Conservation (phyloP, 2,329 filamentous ascomycete genomes). For the Pseudogymnoascus sp. region DNA sequence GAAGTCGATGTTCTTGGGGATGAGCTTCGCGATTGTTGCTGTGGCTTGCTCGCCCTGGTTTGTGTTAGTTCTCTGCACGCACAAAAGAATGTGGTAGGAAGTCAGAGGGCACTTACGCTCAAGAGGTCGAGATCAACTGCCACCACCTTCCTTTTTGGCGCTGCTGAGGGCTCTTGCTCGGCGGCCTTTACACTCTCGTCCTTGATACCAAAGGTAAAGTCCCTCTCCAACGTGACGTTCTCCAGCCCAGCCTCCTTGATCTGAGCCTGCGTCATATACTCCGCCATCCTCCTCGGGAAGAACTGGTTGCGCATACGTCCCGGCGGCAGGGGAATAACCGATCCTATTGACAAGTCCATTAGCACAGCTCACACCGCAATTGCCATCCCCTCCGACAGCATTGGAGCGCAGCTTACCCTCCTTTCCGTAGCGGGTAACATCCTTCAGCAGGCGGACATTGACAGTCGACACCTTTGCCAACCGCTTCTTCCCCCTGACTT, state of each 20-base stretch:
- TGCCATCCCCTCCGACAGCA: conserved; percentile 9
- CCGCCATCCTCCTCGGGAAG: conserved; percentile 42
- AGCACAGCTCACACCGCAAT: conserved; percentile 18
- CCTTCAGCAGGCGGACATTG: conserved; percentile 42
- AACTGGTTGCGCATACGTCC: conserved; percentile 47
- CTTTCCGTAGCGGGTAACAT: conserved; percentile 43
- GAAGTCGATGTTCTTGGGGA: conserved; percentile 25
- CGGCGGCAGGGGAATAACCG: conserved; percentile 42
- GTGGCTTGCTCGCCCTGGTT: conserved; percentile 21
- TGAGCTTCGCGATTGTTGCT: conserved; percentile 18
- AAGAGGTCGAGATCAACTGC: conserved; percentile 20
- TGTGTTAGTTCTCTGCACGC: background rate
- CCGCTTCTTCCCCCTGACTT: conserved; percentile 37
- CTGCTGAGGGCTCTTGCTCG: background rate
- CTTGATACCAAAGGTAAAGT: conserved; percentile 33
- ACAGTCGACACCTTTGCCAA: conserved; percentile 35
- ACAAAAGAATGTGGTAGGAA: background rate
- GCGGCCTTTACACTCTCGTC: background rate
- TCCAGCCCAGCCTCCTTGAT: conserved; percentile 37
- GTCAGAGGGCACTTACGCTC: conserved; percentile 18
- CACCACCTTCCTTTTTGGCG: conserved; percentile 6
- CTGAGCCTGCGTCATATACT: conserved; percentile 41
- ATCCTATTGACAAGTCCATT: conserved; percentile 31
- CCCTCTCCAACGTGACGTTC: conserved; percentile 37
- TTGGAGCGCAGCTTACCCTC: conserved; percentile 29